Evolutionary conservation across 805 yeast genomes (phyloP).

Genomic region (Ogataea henricii): DNA sequence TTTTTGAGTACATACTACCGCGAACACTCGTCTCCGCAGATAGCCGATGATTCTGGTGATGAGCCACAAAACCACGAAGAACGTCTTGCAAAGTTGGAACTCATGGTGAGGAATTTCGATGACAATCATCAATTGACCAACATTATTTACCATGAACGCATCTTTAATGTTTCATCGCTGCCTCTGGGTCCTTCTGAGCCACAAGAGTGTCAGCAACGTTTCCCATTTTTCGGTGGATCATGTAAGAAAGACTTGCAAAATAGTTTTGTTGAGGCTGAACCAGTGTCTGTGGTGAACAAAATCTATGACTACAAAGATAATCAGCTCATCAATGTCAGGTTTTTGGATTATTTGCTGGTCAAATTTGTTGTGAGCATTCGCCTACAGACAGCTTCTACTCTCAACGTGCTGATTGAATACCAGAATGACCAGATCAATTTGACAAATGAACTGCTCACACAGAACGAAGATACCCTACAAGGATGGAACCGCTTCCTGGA

Average conservation of each 20-base stretch:
- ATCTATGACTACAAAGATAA: slow-evolving; percentile 20
- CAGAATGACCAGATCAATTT: slow-evolving; percentile 12
- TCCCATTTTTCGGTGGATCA: background rate
- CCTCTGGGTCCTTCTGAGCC: background rate
- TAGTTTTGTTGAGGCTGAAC: slow-evolving; percentile 8
- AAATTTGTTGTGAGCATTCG: slow-evolving; percentile 13
- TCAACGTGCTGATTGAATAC: slow-evolving; percentile 15
- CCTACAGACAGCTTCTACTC: slow-evolving; percentile 3
- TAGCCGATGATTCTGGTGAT: background rate
- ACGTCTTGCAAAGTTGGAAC: slow-evolving; percentile 16
- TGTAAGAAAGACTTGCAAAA: background rate
- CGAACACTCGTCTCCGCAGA: background rate
- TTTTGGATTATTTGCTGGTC: slow-evolving; percentile 14
- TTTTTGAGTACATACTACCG: slow-evolving; percentile 15
- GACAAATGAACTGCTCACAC: slow-evolving; percentile 13
- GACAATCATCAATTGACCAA: slow-evolving; percentile 11
- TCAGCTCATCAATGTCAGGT: slow-evolving; percentile 18
- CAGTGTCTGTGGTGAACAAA: slow-evolving; percentile 16
- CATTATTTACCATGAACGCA: slow-evolving; percentile 22
- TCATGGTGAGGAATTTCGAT: slow-evolving; percentile 21
- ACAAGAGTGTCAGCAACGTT: background rate
- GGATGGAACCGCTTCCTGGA: slow-evolving; percentile 13
- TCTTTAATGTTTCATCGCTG: slow-evolving; percentile 16
- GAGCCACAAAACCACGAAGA: background rate
- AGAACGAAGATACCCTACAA: background rate